Base-by-base conservation (phyloP, 768 basidiomycete species). In the Fomitopsis pulvina region DNA sequence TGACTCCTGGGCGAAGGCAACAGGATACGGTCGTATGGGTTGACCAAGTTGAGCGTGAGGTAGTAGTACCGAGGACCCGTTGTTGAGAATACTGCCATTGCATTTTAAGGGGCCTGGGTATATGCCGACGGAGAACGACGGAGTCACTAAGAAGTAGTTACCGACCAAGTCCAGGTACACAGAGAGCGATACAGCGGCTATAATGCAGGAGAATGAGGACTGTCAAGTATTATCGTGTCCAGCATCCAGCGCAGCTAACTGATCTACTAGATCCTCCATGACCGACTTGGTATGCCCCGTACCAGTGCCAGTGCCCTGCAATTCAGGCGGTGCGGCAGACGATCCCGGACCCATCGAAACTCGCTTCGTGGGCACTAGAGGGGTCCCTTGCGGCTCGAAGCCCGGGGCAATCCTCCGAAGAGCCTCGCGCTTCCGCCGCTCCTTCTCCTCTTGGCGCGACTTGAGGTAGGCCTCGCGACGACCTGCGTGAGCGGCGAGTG, bases 251-350 rank as follows among this genome's bases (percentile, higher is more conserved):
- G 75, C 82, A 29, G 85, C 90, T 38, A 93, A 70, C 55, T 85
- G 83, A 57, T 87, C 80, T n/a, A 91, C 87, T 25, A 92, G 66
- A 54, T 87, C 81, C 44, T 88, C 83, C 87, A 93, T 89, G 14
- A 84, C 83, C 30, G 83, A 81, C 54, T 66, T 71, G 16, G 64
- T 56, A 22, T 55, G 48, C 5, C 38, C 43, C 25, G 57, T 55
- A 4, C 51, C 55, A 37, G 39, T 39, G 21, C 40, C 34, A 18
- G 37, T 57, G 63, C 21, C 58, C 62, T 3, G 59, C 8, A 24
- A 9, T 29, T 40, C 47, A 22, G 1, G 37, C 14, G 40, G 11
- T 14, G 49, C 50, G 2, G 56, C 45, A 16, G 61, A 29, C 5
- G 61, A 59, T 21, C 55, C 52, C 4, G 64, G 65, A 43, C 56